A percentile compares a stretch with the other conserved stretches of the same genome.
phyloP scores from a whole-genome alignment of 2,329 filamentous ascomycete species.

The Leptographium procerum region DNA sequence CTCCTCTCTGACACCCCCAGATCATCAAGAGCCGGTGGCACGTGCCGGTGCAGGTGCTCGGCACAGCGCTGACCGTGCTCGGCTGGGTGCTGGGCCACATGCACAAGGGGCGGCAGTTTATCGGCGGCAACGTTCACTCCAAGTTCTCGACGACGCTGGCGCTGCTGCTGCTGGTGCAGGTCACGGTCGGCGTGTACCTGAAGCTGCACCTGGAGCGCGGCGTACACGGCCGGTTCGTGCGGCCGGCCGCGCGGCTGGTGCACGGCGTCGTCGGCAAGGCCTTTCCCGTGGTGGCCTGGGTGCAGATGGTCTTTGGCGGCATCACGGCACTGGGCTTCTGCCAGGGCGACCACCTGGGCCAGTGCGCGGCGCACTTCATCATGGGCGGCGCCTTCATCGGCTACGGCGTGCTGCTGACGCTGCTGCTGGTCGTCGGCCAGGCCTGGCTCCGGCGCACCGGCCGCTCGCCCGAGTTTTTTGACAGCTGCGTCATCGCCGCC shows the following conservation, averaged over 20 bases:
- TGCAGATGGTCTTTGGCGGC: conserved; percentile 91
- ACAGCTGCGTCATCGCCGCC: conserved; percentile 77
- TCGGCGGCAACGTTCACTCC: conserved; percentile 62
- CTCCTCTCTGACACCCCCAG: conserved; percentile 28
- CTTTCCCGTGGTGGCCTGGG: conserved; percentile 79
- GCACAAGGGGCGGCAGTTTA: conserved; percentile 82
- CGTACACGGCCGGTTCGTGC: conserved; percentile 55
- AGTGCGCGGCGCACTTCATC: conserved; percentile 94
- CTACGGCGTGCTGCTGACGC: conserved; percentile 79
- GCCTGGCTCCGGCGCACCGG: conserved; percentile 72
- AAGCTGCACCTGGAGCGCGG: conserved; percentile 82
- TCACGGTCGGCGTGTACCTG: conserved; percentile 74
- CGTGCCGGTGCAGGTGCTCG: conserved; percentile 72
- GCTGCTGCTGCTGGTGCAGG: conserved; percentile 63
- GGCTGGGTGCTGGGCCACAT: conserved; percentile 87
- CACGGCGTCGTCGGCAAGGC: conserved; percentile 79
- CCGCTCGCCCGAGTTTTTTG: conserved; percentile 92
- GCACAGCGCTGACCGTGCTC: conserved; percentile 62
- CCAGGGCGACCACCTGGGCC: conserved; percentile 77
- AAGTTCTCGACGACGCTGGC: conserved; percentile 72
- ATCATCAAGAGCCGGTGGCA: conserved; percentile 89
- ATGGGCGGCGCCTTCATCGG: conserved; percentile 96
- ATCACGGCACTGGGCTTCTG: conserved; percentile 91
- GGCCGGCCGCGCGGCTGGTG: conserved; percentile 56
- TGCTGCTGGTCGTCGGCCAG: conserved; percentile 81